Evolutionary conservation across 1,284 basidiomycete species (phyloP).

Genomic region (Cutaneotrichosporon cutaneum): DNA sequence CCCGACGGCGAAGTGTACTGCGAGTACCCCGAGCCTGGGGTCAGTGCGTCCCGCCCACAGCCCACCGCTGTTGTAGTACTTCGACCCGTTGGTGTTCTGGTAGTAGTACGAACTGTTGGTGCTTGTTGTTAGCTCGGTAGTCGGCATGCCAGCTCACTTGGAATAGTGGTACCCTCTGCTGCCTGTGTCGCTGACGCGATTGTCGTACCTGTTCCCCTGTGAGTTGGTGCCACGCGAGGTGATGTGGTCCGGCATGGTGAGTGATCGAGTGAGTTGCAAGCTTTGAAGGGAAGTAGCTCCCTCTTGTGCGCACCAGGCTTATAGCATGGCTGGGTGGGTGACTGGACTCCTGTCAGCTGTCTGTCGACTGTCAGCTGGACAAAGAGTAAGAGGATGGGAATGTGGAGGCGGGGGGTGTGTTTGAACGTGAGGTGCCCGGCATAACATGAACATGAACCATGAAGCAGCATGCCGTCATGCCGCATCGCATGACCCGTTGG

Average conservation of each 20-base stretch:
- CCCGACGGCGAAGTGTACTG: slow-evolving; percentile 60
- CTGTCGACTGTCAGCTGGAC: too few relatives aligned
- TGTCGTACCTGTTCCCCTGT: slow-evolving; percentile 62
- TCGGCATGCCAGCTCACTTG: slow-evolving; percentile 53
- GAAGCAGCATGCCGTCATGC: not conserved
- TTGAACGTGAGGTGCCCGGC: not conserved
- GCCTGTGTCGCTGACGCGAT: slow-evolving; percentile 55
- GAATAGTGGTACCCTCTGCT: slow-evolving; percentile 62
- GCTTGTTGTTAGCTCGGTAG: slow-evolving; percentile 21
- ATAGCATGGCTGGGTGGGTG: not conserved
- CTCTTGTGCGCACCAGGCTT: too few relatives aligned
- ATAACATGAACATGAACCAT: not conserved
- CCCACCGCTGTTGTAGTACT: slow-evolving; percentile 58
- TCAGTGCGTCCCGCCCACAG: not conserved
- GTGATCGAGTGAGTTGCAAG: not conserved
- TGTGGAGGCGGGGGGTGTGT: not conserved
- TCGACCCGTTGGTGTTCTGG: slow-evolving; percentile 62
- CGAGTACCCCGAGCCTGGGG: slow-evolving; percentile 55
- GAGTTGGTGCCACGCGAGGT: slow-evolving; percentile 59
- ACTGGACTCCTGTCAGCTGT: not conserved
- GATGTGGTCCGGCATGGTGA: slow-evolving; percentile 31
- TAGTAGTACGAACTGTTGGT: slow-evolving; percentile 62
- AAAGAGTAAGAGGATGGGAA: too few relatives aligned
- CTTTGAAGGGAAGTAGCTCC: slow-evolving; percentile 3
- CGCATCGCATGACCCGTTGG: not conserved